Percentiles rank a stretch among this genome's conserved stretches.
Evolutionary conservation across 2,329 filamentous ascomycete species (phyloP).

Genomic region (Hypoxylon rubiginosum): DNA sequence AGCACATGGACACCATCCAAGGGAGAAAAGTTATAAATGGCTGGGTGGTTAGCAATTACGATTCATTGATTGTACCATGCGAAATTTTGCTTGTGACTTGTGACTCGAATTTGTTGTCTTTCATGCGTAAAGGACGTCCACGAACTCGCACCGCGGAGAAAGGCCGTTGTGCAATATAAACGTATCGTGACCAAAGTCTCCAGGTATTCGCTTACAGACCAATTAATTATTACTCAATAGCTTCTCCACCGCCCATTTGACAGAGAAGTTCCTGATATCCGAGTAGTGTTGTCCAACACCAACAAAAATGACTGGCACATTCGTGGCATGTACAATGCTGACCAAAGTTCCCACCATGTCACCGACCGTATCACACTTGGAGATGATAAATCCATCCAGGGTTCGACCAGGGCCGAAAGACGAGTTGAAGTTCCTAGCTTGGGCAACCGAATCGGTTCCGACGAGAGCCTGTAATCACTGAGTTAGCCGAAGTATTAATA

Average conservation of each 20-base stretch:
- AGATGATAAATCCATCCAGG: conserved; percentile 97
- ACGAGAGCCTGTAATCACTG: conserved; percentile 76
- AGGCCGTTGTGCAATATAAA: conserved; percentile 2
- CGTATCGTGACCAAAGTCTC: conserved; percentile 8
- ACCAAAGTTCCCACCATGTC: conserved; percentile 98
- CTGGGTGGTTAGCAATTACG: neutral
- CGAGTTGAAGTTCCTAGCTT: conserved; percentile 95
- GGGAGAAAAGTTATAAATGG: neutral
- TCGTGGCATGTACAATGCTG: conserved; percentile 96
- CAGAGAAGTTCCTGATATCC: conserved; percentile 76
- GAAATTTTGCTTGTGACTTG: neutral
- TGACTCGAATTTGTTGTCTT: neutral
- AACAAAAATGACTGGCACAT: conserved; percentile 94
- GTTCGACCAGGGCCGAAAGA: conserved; percentile 85
- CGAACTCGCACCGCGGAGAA: neutral
- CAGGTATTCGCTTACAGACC: conserved; percentile 1
- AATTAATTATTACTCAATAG: conserved; percentile 65
- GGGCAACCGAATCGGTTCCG: conserved; percentile 93
- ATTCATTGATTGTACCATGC: neutral
- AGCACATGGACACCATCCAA: conserved; percentile 2
- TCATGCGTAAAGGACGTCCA: neutral
- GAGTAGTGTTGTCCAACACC: conserved; percentile 79
- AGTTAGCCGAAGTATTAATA: conserved; percentile 29
- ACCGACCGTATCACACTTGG: conserved; percentile 98
- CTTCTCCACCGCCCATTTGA: conserved; percentile 78